Percentiles rank a stretch among this genome's conserved stretches.
Conservation (phyloP, 768 basidiomycete genomes). For the Butyriboletus loyo region DNA sequence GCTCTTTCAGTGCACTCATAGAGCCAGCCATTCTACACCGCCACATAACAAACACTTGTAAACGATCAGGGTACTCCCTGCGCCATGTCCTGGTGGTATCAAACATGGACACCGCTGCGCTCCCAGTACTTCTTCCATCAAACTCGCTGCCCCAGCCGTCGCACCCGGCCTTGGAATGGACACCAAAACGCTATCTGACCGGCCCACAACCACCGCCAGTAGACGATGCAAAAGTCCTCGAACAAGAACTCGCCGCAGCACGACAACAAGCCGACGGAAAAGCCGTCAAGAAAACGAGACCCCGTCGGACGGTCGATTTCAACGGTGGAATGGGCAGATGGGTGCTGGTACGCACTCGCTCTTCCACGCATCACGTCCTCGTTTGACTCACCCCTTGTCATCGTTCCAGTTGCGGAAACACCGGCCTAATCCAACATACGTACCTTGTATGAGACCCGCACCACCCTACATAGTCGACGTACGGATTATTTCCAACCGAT, state of each 20-base stretch:
- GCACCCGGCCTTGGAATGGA: slow-evolving; percentile 64
- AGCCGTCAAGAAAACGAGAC: slow-evolving; percentile 85
- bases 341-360: slow-evolving; percentile 60
- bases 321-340: slow-evolving; percentile 86
- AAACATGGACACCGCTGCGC: slow-evolving; percentile 19
- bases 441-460: slow-evolving; percentile 75
- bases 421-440: slow-evolving; percentile 74
- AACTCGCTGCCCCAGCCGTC: slow-evolving; percentile 36
- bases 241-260: slow-evolving; percentile 75
- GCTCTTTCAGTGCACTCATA: neutral
- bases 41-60: slow-evolving; percentile 17
- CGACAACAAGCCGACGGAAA: slow-evolving; percentile 76
- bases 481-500: slow-evolving; percentile 30
- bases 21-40: slow-evolving; percentile 1
- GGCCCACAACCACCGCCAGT: slow-evolving; percentile 72
- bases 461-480: slow-evolving; percentile 91
- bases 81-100: neutral
- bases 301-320: slow-evolving; percentile 93
- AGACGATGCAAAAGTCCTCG: slow-evolving; percentile 72
- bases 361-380: neutral
- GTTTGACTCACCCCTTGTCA: neutral
- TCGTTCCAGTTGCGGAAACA: slow-evolving; percentile 62
- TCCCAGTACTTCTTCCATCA: slow-evolving; percentile 57
- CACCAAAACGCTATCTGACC: slow-evolving; percentile 64
- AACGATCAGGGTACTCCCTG: neutral